Evolutionary conservation across 805 yeast genomes (phyloP), one percentile per base, ranked within the genome.

Genomic region (Candida alai): DNA sequence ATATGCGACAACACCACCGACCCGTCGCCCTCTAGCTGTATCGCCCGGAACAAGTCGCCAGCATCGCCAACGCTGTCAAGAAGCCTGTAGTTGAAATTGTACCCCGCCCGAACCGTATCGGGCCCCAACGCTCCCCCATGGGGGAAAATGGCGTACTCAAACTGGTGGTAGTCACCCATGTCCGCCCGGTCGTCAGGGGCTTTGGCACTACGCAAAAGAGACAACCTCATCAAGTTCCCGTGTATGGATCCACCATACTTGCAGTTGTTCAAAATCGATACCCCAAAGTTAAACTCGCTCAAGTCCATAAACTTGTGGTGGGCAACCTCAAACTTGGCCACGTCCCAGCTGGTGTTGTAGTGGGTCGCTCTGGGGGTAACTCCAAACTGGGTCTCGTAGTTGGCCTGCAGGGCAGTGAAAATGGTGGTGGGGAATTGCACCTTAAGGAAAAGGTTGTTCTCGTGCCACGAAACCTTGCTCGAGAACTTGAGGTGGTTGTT

Each of bases 181-280:
- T 90, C 98, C 6, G 97, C 97, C 52, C 78, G 71, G 6, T 81
- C 89, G 70, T 90, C 98, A 0, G 98, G 98, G 14, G 87, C 84
- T 60, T 93, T 90, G 19, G 98, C 88, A 10, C 96, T 77, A 52
- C 98, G 78, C 50, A 90, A 63, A 41, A 93, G 64, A 1, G 96
- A 85, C 32, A 93, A 66, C 30, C 96, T 78, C 79, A 90, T 84
- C 53, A 79, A 59, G 47, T 87, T 87, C n/a, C 98, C 98, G 51
- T 87, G 96, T 13, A 89, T 80, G 1, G 95, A 73, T 46, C 87
- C 94, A 6, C 98, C 98, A 53, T 87, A 90, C 58, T 90, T 90
- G 52, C 80, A 74, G 59, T 87, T 80, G 56, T 89, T 90, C 49
- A 90, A 54, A 12, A 90, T 62, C 0, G 94, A 72, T 9, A 88